phyloP scores from a whole-genome alignment of 768 basidiomycete species.

The Serendipita indica region DNA sequence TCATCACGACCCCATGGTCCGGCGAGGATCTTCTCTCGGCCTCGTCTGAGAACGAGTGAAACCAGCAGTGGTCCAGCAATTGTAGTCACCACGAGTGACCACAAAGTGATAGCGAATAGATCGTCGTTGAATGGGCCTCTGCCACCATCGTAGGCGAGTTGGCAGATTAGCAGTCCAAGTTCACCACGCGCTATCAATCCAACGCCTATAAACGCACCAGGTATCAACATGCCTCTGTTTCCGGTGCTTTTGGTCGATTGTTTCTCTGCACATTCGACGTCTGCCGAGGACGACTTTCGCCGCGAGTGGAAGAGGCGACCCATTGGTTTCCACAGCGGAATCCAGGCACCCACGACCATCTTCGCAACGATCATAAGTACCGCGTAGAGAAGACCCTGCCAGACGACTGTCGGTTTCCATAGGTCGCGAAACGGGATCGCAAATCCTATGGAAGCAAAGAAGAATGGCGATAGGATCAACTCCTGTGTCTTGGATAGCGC shows the following conservation, averaged over 20 bases:
- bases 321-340: constrained; percentile 16
- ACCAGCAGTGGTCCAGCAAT: background rate
- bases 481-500: constrained; percentile 28
- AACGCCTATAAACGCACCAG: constrained; percentile 30
- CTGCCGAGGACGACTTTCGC: background rate
- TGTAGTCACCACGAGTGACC: background rate
- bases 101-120: background rate
- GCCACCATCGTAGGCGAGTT: background rate
- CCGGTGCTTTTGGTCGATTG: constrained; percentile 21
- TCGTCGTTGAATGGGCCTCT: background rate
- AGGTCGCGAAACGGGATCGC: constrained; percentile 37
- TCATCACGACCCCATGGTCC: background rate
- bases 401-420: constrained; percentile 28
- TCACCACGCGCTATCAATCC: constrained; percentile 57
- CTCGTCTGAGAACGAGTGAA: background rate
- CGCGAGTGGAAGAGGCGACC: background rate
- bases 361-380: constrained; percentile 45
- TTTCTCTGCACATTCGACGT: constrained; percentile 13
- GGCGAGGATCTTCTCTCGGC: background rate
- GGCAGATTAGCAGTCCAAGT: constrained; percentile 44
- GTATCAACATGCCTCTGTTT: constrained; percentile 16
- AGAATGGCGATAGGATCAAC: constrained; percentile 40
- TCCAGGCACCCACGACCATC: constrained; percentile 31
- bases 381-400: constrained; percentile 44
- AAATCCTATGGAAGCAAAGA: constrained; percentile 50